Conservation (phyloP, 805 yeast genomes). For the Yamadazyma insecticola region DNA sequence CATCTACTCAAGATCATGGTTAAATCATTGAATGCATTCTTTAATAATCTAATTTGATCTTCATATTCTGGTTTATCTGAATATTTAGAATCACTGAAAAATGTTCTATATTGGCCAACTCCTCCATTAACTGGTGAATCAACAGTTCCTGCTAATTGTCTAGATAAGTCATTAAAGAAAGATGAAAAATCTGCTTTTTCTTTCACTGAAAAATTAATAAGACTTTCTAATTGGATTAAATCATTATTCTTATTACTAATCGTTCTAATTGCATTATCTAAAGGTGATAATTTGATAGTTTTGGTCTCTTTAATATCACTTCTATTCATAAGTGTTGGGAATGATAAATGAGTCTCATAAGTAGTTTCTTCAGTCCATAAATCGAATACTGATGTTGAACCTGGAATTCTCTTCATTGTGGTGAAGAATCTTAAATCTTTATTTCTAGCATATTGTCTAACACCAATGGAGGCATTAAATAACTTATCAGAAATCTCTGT, state of each 20-base stretch:
- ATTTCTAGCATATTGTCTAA: slow-evolving; percentile 70
- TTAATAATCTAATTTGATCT: slow-evolving; percentile 31
- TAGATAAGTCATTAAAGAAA: slow-evolving; percentile 58
- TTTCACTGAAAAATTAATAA: slow-evolving; percentile 48
- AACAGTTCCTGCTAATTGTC: slow-evolving; percentile 78
- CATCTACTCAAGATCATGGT: slow-evolving; percentile 62
- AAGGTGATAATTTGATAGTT: slow-evolving; percentile 65
- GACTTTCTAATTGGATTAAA: slow-evolving; percentile 60
- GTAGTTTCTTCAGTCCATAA: slow-evolving; percentile 88
- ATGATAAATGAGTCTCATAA: slow-evolving; percentile 66
- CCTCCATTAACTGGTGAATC: slow-evolving; percentile 95
- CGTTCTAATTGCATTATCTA: slow-evolving; percentile 73
- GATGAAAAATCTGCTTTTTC: slow-evolving; percentile 46
- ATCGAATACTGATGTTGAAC: slow-evolving; percentile 64
- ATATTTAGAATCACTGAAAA: slow-evolving; percentile 44
- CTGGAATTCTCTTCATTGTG: slow-evolving; percentile 66
- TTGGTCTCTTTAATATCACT: slow-evolving; percentile 56
- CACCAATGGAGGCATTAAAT: slow-evolving; percentile 52
- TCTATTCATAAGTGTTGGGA: slow-evolving; percentile 87
- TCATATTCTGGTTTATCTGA: slow-evolving; percentile 28
- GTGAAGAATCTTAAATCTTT: slow-evolving; percentile 68
- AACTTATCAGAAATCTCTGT: slow-evolving; percentile 45
- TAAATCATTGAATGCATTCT: slow-evolving; percentile 61
- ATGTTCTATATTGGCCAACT: slow-evolving; percentile 73
- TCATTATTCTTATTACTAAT: slow-evolving; percentile 67